These are phyloP conservation scores for Coccomyxa sp. DNA, from an alignment of 139 green algal genomes.

Conservation along the genomic window DNA sequence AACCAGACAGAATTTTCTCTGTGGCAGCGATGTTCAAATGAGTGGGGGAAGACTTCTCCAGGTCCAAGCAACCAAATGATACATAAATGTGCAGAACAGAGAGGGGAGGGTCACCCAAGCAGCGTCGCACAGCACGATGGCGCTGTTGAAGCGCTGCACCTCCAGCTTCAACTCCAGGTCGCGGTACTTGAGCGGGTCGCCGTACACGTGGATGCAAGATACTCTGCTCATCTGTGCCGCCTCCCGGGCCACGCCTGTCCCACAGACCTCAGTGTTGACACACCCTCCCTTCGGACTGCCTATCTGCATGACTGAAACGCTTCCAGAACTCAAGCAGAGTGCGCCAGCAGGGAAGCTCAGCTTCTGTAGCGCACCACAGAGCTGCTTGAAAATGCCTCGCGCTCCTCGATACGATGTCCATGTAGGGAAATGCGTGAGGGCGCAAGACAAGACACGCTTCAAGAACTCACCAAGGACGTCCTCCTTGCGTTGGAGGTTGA, in stretches of 20 bases:
- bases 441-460: too few species aligned
- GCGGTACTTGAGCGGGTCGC: constrained; percentile 33
- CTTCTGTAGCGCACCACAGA: too few species aligned
- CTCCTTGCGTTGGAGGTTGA: constrained; percentile 31
- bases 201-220: constrained; percentile 28
- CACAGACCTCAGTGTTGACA: neutral
- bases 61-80: too few species aligned
- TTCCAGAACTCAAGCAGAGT: neutral
- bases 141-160: constrained; percentile 6
- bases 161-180: constrained; percentile 21
- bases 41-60: too few species aligned
- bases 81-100: too few species aligned
- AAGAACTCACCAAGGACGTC: neutral
- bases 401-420: too few species aligned
- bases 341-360: too few species aligned
- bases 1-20: too few species aligned
- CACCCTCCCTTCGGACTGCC: neutral
- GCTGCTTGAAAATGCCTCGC: too few species aligned
- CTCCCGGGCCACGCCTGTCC: constrained; percentile 11
- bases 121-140: constrained; percentile 40
- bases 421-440: too few species aligned
- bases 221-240: constrained; percentile 19
- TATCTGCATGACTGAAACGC: neutral
- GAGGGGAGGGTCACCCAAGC: constrained; percentile 17
- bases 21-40: too few species aligned